Evolutionary conservation across 768 basidiomycete species (phyloP), one percentile per base, ranked within the genome.

Genomic region (Boletus rufocinnamomeus): DNA sequence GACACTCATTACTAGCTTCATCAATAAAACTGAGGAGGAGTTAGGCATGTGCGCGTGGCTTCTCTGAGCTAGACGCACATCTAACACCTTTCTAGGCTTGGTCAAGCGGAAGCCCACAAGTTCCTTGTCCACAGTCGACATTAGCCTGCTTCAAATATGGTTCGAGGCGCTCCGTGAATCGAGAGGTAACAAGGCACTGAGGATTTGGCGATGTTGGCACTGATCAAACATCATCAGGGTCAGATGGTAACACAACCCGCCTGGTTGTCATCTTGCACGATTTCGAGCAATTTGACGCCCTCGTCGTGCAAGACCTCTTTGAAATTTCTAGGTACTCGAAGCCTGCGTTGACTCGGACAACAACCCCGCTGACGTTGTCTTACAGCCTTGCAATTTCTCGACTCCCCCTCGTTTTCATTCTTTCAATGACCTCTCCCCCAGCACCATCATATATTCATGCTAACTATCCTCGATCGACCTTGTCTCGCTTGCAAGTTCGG

Each of bases 241-340:
- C 61, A 41, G 53, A 66, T 59, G 59, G 67, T 13, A 19, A 60
- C 1, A 59, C 63, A 6, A 70, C 66, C 13, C 80, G 78, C 38
- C 78, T 92, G 4, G 77, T 86, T 25, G 75, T 88, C 10, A 65
- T 91, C 14, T 65, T 92, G 23, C 88, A 90, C 56, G 86, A 89
- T 56, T 90, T 93, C 61, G 90, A 92, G 65, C 83, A 85, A 66
- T 82, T 89, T 50, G 88, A 89, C 55, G 72, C 82, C 0, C 54
- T 61, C 2, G 78, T 91, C 3, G 69, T 92, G 49, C 83, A 87
- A 64, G 89, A 92, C 63, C 65, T 91, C 19, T 82, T 91, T 43
- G 80, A 87, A 53, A 85, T 91, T 37, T 88, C 82, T 76, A 89
- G 87, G 89, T 86, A 51, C 60, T 32, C 68, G 49, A 14, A 32